Conservation (phyloP, 2,329 filamentous ascomycete genomes). For the Phaeosphaeria sp. region DNA sequence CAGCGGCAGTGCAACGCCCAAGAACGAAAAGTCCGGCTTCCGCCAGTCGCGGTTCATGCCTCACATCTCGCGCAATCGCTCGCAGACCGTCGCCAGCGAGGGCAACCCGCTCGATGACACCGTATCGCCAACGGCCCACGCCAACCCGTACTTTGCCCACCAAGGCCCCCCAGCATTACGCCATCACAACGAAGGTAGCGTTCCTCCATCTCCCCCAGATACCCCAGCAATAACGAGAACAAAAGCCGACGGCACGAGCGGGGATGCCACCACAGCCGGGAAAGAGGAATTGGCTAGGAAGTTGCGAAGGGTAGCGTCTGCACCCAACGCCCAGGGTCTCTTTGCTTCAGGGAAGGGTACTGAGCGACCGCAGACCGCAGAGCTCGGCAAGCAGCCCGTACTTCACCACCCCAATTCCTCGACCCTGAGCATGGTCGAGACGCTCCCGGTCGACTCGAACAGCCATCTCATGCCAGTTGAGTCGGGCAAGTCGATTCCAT, state of each 20-base stretch:
- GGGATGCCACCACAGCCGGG: constrained; percentile 74
- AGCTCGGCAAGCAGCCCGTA: constrained; percentile 83
- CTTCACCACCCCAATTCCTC: constrained; percentile 62
- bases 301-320: constrained; percentile 90
- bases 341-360: constrained; percentile 64
- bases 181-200: constrained; percentile 93
- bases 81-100: constrained; percentile 89
- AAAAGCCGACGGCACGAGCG: constrained; percentile 73
- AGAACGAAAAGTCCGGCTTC: constrained; percentile 72
- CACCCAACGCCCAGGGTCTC: constrained; percentile 93
- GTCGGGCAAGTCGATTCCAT: constrained; percentile 63
- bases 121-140: constrained; percentile 89
- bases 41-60: constrained; percentile 90
- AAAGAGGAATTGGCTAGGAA: constrained; percentile 96
- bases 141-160: constrained; percentile 97
- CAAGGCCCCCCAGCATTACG: constrained; percentile 92
- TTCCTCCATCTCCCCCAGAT: constrained; percentile 90
- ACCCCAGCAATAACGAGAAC: constrained; percentile 71
- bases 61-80: constrained; percentile 84
- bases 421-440: constrained; percentile 63
- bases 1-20: constrained; percentile 50
- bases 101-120: constrained; percentile 88
- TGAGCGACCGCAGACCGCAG: constrained; percentile 79
- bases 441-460: constrained; percentile 36
- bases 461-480: constrained; percentile 41